phyloP scores from a whole-genome alignment of 805 yeast species.

The Ogataea pilisensis region DNA sequence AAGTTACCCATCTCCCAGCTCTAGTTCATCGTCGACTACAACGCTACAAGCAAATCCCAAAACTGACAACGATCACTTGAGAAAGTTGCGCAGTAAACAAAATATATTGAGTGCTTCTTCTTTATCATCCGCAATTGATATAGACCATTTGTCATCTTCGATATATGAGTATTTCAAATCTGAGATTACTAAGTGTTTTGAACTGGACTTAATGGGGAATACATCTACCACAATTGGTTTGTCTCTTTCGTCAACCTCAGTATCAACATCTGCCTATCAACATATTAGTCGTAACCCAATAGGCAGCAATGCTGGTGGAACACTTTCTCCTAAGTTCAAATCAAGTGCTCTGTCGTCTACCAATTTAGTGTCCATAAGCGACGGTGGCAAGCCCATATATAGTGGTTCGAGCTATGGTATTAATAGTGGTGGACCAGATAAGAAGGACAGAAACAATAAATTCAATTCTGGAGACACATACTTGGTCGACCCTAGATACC shows the following conservation, averaged over 20 bases:
- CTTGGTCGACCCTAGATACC: too few species aligned
- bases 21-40: neutral
- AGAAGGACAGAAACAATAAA: neutral
- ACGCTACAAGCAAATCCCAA: too few species aligned
- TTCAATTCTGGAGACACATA: too few species aligned
- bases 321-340: too few species aligned
- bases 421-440: too few species aligned
- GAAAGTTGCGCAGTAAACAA: too few species aligned
- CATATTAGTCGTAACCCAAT: constrained; percentile 4
- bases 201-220: constrained; percentile 8
- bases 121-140: constrained; percentile 2
- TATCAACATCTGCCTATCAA: constrained; percentile 12
- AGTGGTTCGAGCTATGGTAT: too few species aligned
- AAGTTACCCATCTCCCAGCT: constrained; percentile 9
- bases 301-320: too few species aligned
- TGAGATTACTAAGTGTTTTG: constrained; percentile 8
- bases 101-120: neutral
- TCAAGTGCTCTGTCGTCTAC: too few species aligned
- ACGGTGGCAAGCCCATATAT: too few species aligned
- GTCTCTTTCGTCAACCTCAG: constrained; percentile 8
- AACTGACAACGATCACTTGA: too few species aligned
- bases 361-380: too few species aligned
- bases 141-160: constrained; percentile 6
- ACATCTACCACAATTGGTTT: constrained; percentile 8
- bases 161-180: constrained; percentile 9